Percentiles rank a stretch among this genome's conserved stretches.
phyloP scores from a whole-genome alignment of 2,329 filamentous ascomycete species.

The Hymenoscyphus fructigenus region DNA sequence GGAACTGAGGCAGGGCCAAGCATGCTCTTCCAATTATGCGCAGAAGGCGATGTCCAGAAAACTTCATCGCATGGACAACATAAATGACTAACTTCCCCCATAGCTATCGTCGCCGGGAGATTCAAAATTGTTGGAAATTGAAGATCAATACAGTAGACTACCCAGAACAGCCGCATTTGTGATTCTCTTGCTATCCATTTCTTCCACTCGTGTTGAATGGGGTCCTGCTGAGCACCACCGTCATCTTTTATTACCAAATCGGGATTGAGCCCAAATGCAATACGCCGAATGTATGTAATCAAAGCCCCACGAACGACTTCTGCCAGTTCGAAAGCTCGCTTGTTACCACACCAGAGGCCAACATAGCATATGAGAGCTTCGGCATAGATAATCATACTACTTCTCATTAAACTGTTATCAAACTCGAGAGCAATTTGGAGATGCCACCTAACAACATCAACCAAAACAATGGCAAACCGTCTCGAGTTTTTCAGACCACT shows the following conservation, averaged over 20 bases:
- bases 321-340: slow-evolving; percentile 27
- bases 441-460: slow-evolving; percentile 30
- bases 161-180: slow-evolving; percentile 28
- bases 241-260: background rate
- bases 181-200: slow-evolving; percentile 27
- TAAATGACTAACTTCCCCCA: slow-evolving; percentile 26
- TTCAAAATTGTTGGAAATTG: slow-evolving; percentile 30
- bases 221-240: background rate
- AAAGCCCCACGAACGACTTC: slow-evolving; percentile 28
- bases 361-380: slow-evolving; percentile 28
- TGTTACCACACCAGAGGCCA: slow-evolving; percentile 32
- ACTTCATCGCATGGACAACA: slow-evolving; percentile 30
- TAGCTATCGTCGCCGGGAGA: slow-evolving; percentile 25
- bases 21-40: slow-evolving; percentile 27
- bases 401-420: slow-evolving; percentile 26
- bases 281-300: slow-evolving; percentile 25
- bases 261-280: slow-evolving; percentile 15
- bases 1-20: slow-evolving; percentile 26
- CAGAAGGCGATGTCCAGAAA: slow-evolving; percentile 29
- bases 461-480: slow-evolving; percentile 27
- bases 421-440: slow-evolving; percentile 24
- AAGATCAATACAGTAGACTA: slow-evolving; percentile 27
- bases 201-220: slow-evolving; percentile 22
- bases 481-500: slow-evolving; percentile 27
- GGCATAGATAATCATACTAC: slow-evolving; percentile 29